Percentiles rank a stretch among this genome's conserved stretches.
These are phyloP conservation scores for Mucor sp. DNA, from an alignment of 371 early-diverging fungal genomes.

Conservation along the genomic window DNA sequence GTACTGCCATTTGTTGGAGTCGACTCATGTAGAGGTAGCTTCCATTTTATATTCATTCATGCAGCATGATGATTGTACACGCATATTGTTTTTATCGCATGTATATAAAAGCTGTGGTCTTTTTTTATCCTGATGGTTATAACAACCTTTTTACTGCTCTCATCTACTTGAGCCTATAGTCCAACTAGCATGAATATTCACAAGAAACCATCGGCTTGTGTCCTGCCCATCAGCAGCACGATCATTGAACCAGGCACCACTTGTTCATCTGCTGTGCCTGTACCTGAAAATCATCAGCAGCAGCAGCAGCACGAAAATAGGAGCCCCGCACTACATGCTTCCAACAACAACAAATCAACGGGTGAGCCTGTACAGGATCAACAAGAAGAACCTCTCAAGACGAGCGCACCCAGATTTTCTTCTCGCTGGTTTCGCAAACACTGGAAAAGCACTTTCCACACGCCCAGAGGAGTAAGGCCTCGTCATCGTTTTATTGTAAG, in stretches of 20 bases:
- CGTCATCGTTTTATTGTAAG: constrained; percentile 1
- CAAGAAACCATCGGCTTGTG: background rate
- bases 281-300: background rate
- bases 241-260: constrained; percentile 75
- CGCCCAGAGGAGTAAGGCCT: background rate
- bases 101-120: background rate
- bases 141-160: background rate
- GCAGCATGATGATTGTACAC: background rate
- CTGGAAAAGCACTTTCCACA: too few relatives aligned
- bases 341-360: background rate
- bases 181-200: background rate
- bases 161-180: too few relatives aligned
- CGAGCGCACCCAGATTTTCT: too few relatives aligned
- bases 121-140: background rate
- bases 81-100: background rate
- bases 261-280: constrained; percentile 34
- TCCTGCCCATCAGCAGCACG: constrained; percentile 66
- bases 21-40: background rate
- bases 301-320: background rate
- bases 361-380: background rate
- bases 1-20: too few relatives aligned
- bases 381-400: background rate
- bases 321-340: background rate
- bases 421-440: too few relatives aligned
- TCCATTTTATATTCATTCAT: background rate